Base-by-base conservation (phyloP, 768 basidiomycete species). In the Phlebiopsis flavidoalba region DNA sequence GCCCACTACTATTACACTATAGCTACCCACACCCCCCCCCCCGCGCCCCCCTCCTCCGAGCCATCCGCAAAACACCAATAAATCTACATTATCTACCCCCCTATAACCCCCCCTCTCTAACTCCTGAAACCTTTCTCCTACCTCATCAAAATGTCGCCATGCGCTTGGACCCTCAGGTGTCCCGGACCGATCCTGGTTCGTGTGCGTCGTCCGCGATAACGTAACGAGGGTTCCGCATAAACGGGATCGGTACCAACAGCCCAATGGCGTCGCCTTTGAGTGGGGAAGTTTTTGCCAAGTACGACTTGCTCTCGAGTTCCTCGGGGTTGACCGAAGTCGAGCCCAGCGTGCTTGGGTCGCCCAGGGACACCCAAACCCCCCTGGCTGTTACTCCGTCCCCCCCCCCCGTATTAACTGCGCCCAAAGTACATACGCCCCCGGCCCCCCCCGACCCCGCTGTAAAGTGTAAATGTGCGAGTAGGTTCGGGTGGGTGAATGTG, bases 381-480 rank as follows among this genome's bases (percentile, higher is more conserved):
- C n/a, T n/a, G 60, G 60, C 46, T n/a, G n/a, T n/a, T n/a, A n/a
- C n/a, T n/a, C n/a, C n/a, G n/a, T n/a, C n/a, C n/a, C n/a, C n/a
- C n/a, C n/a, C n/a, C n/a, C n/a, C n/a, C n/a, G n/a, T n/a, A n/a
- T n/a, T n/a, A n/a, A n/a, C n/a, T n/a, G n/a, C n/a, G n/a, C n/a
- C n/a, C n/a, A n/a, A n/a, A n/a, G n/a, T n/a, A n/a, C n/a, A 60
- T 11, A 60, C 55, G 60, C 60, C 53, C 15, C 36, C 22, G 8
- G 60, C 53, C n/a, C n/a, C n/a, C n/a, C n/a, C n/a, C n/a, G n/a
- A n/a, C n/a, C n/a, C n/a, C n/a, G n/a, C n/a, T n/a, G n/a, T n/a
- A n/a, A n/a, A n/a, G n/a, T n/a, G n/a, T n/a, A 60, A 2, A 60
- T 56, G 33, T 60, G 60, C 60, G 46, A 50, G 54, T 60, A 60